Base-by-base conservation (phyloP, 176 grass and related monocot species). In the Sorghum bicolor region DNA sequence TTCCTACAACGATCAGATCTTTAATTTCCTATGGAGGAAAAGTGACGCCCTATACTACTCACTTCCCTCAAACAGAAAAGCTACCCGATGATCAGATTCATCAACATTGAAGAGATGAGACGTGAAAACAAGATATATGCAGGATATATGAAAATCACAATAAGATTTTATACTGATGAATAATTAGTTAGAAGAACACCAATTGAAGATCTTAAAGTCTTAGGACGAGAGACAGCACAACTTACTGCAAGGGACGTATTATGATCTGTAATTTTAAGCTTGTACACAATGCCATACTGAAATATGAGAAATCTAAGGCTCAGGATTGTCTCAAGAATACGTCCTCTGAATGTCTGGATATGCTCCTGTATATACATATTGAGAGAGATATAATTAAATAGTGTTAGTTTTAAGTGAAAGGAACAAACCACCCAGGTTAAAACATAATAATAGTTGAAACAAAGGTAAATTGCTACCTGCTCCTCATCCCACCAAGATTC, bases 401-500 rank as follows among this genome's bases (percentile, higher is more conserved):
- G 4, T 61, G 15, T 22, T 52, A 52, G n/a, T 53, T 14, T 22
- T 45, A 60, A 87, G 76, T 40, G 52, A 72, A 80, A 52, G 70
- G 25, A 76, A 36, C 30, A 80, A 80, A 64, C 47, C 16, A 29
- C 15, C 79, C 13, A 71, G 10, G 44, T 52, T 77, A 36, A 82
- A 82, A 29, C 20, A 64, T 65, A 50, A 58, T 76, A 73, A 75
- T 38, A 71, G 0, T 80, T 84, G 43, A 64, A 76, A 78, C 16
- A 53, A 15, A 71, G 25, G 34, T 20, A 16, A 38, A 76, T 60
- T 29, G 43, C 66, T 60, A 25, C 96, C 87, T 93, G 96, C 80
- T 98, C 96, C 74, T 93, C 96, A 13, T 92, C 87, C 96, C 96
- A 98, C 96, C 96, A 98, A 29, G 93, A 93, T 84, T 98, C 96